Percentiles rank a stretch among this genome's conserved stretches.
Evolutionary conservation across 2,329 filamentous ascomycete species (phyloP).

Genomic region (Fusarium sp.): DNA sequence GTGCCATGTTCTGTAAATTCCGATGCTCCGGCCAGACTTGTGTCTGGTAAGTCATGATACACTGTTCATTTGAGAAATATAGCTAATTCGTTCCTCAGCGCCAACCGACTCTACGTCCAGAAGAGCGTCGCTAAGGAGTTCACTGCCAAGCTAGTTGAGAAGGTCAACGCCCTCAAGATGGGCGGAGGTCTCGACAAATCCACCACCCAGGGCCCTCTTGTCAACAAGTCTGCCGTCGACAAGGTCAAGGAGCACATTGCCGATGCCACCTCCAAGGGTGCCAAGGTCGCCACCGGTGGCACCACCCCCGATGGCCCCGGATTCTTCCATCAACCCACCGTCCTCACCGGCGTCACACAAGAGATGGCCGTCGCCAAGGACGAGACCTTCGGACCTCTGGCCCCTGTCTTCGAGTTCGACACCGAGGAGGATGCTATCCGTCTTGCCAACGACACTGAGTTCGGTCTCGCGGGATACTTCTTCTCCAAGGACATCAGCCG

Average conservation of each 20-base stretch:
- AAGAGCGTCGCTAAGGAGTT: conserved; percentile 50
- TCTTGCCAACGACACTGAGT: conserved; percentile 56
- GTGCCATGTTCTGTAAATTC: conserved; percentile 61
- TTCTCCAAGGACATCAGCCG: conserved; percentile 53
- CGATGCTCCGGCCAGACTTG: conserved; percentile 72
- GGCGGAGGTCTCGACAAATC: conserved; percentile 44
- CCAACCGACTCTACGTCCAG: conserved; percentile 55
- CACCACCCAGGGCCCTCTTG: conserved; percentile 57
- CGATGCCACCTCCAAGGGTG: conserved; percentile 72
- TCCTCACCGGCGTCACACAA: conserved; percentile 67
- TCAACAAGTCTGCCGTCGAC: conserved; percentile 72
- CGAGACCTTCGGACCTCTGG: conserved; percentile 52
- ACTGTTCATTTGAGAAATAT: rapidly evolving
- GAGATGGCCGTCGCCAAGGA: conserved; percentile 50
- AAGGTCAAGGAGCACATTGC: conserved; percentile 73
- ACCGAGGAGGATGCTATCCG: conserved; percentile 55
- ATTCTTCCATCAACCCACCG: conserved; percentile 77
- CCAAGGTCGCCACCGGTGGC: conserved; percentile 67
- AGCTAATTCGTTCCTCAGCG: conserved; percentile 38
- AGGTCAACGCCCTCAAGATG: conserved; percentile 49
- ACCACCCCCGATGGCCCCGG: conserved; percentile 74
- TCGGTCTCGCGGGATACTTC: conserved; percentile 55
- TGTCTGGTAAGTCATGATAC: conserved; percentile 57
- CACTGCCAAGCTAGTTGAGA: conserved; percentile 47
- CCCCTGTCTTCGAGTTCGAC: conserved; percentile 50